Evolutionary conservation across 768 basidiomycete species (phyloP), one percentile per base, ranked within the genome.

Genomic region (Leccinum olivaceopallidum): DNA sequence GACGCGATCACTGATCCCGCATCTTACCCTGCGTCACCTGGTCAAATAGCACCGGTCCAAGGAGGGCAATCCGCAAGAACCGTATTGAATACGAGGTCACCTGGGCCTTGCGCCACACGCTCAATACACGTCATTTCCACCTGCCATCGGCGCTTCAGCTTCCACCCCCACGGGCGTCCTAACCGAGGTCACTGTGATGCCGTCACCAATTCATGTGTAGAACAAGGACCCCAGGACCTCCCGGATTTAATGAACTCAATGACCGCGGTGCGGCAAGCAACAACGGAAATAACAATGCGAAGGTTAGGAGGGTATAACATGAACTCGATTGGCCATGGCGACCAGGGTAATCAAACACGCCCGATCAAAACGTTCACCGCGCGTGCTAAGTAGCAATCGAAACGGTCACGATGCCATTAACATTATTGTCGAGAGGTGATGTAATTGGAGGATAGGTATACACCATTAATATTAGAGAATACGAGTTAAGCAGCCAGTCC

Each of bases 381-480:
- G 10, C 44, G 44, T 47, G 44, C 44, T 13, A 30, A 30, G 30
- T 30, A 20, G 44, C 20, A 47, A 47, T 47, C 44, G 20, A 47
- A 20, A 37, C 36, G 36, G 36, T 16, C 14, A 13, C 36, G 36
- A 37, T 37, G 44, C 44, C 20, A 47, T 47, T 47, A 47, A 47
- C 20, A 47, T 20, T 13, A 47, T 18, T 44, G 8, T 42, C 5
- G 22, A 26, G 13, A 34, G 34, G 12, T 51, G 52, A 50, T 28
- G 44, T 20, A 24, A 26, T 44, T 47, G 6, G 22, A 37, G 60
- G 36, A 22, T 60, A 60, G 7, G 53, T 48, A 18, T 55, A 65
- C 55, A 48, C 49, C 56, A 55, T 57, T 59, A 59, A 34, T 53
- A 18, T 51, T 26, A 32, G 44, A 20, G 44, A 20, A 47, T 47